Percentiles rank a stretch among this genome's conserved stretches.
phyloP scores from a whole-genome alignment of 2,329 filamentous ascomycete genomes.

The Dactylellina drechsleri region DNA sequence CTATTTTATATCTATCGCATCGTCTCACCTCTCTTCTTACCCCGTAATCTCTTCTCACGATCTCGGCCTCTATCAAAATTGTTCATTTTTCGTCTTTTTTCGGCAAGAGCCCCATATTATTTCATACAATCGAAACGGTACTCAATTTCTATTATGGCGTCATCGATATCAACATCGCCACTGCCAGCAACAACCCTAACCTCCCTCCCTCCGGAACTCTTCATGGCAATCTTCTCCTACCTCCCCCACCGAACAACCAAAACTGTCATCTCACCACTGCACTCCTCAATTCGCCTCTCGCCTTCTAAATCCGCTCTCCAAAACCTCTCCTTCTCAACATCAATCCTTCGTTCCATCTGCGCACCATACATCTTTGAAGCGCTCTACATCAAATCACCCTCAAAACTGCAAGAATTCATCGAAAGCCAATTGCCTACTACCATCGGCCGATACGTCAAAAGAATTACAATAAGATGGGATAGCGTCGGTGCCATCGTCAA shows the following conservation, averaged over 20 bases:
- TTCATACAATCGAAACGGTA: neutral
- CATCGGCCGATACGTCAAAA: slow-evolving; percentile 14
- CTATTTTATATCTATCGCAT: slow-evolving; percentile 17
- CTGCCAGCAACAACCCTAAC: neutral
- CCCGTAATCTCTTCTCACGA: neutral
- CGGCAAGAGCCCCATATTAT: neutral
- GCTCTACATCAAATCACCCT: slow-evolving; percentile 14
- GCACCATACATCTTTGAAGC: slow-evolving; percentile 40
- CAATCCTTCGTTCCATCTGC: slow-evolving; percentile 10
- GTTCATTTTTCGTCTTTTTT: too few relatives aligned
- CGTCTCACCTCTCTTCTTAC: neutral
- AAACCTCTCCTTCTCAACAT: slow-evolving; percentile 22
- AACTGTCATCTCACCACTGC: slow-evolving; percentile 24
- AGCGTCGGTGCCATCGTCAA: slow-evolving; percentile 19
- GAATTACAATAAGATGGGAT: slow-evolving; percentile 32
- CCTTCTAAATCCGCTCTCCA: slow-evolving; percentile 36
- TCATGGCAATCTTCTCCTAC: slow-evolving; percentile 36
- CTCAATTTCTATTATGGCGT: too few relatives aligned
- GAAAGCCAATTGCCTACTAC: slow-evolving; percentile 3
- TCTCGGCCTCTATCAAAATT: too few relatives aligned
- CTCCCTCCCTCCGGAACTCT: slow-evolving; percentile 37
- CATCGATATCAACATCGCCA: too few relatives aligned
- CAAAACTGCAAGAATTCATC: slow-evolving; percentile 8
- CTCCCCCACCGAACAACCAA: slow-evolving; percentile 29
- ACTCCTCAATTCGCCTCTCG: slow-evolving; percentile 5